These are phyloP conservation scores for Biancaea sappan DNA, from an alignment of 306 rosid genomes.

Conservation along the genomic window DNA sequence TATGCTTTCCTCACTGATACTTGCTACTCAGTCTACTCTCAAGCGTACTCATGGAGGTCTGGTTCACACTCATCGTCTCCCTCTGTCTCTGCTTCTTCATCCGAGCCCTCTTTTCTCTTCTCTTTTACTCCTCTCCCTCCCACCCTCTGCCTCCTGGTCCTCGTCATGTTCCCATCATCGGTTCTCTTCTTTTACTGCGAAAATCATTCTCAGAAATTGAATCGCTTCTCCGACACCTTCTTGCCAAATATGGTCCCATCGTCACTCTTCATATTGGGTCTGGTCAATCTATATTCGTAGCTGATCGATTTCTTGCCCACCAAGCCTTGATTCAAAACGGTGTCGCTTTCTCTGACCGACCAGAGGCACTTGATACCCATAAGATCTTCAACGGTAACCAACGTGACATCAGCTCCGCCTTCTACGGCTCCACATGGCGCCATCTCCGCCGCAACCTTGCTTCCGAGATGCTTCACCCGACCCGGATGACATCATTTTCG, in stretches of 20 bases:
- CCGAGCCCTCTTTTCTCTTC: not conserved
- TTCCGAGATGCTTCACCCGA: conserved; percentile 12
- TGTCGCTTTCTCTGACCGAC: conserved; percentile 41
- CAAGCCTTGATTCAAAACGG: conserved; percentile 42
- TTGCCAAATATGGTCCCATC: conserved; percentile 40
- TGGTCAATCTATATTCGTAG: conserved; percentile 31
- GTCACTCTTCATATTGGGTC: conserved; percentile 31
- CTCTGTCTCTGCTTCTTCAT: not conserved
- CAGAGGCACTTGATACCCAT: not conserved
- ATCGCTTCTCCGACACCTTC: not conserved
- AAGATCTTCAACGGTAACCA: conserved; percentile 1
- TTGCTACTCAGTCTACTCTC: not conserved
- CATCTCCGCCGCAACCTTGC: conserved; percentile 9
- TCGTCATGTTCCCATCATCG: not conserved
- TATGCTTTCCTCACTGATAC: not conserved
- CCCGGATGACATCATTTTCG: not conserved
- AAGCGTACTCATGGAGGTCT: not conserved
- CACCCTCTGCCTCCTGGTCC: conserved; percentile 14
- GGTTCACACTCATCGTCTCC: conserved; percentile 26
- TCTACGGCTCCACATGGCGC: conserved; percentile 33
- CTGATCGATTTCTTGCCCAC: conserved; percentile 41
- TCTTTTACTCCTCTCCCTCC: not conserved
- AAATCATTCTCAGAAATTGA: conserved; percentile 31
- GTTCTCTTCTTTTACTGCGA: not conserved
- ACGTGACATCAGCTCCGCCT: conserved; percentile 37